Evolutionary conservation across 768 basidiomycete species (phyloP), one percentile per base, ranked within the genome.

Genomic region (Lentinula boryana): DNA sequence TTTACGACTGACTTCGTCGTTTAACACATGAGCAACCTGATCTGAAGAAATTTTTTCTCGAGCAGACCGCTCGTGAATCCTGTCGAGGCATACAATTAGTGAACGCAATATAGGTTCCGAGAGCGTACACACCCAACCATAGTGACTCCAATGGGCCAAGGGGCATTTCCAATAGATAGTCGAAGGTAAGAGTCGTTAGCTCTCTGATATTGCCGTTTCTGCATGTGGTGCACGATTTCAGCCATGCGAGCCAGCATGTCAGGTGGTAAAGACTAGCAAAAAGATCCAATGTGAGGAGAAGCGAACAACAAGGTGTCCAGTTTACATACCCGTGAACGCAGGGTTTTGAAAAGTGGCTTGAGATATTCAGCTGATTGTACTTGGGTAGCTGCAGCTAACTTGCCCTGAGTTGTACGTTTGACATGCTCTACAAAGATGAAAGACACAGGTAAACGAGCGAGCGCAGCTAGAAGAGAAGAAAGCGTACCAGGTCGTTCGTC

Each of bases 131-230:
- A 94, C 93, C 94, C 95, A 76, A 98, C 97, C 91, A 96, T 96
- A 63, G 97, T 99, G 8, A 99, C 97, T 46, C 97, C 97, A 68
- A 99, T 99, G 1, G 97, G 97, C 97, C 97, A 99, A 2, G 97
- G 95, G 0, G 97, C 96, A 68, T 97, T 99, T 36, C 97, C 97
- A 64, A 99, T 99, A 5, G 93, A 95, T 41, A 99, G 78, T 6
- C 97, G 89, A 23, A 99, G 84, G 71, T 99, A 99, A 0, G 95
- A 89, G 70, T 99, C 97, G 68, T 98, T 99, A 2, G 97, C 96
- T 58, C 80, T 84, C 72, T 98, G 94, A 67, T 99, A 99, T 71
- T 95, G 87, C 32, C 97, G 88, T 64, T 84, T 89, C 72, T 99
- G 97, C 94, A 97, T 96, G 74, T 94, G 77, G 69, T 98, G 91